Evolutionary conservation across 1,284 basidiomycete genomes (phyloP), one percentile per base, ranked within the genome.

Genomic region (Apiotrichum brassicae): DNA sequence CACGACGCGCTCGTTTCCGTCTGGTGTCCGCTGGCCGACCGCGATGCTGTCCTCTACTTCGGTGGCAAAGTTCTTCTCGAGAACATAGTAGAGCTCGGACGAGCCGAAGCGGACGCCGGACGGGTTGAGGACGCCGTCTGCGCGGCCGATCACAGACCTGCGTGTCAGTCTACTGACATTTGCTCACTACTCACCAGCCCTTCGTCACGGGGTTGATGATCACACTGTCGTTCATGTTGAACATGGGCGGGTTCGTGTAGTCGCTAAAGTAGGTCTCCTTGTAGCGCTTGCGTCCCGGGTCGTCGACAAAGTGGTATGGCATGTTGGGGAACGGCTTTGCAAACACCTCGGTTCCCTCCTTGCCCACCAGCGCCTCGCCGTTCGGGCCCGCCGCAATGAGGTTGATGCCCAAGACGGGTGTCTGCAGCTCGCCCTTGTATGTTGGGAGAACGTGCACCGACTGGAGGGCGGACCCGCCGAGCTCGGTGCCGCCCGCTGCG

Each of bases 201-300:
- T 25, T 25, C 4, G 54, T 56, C 18, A n/a, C 48, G 8, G 54
- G 54, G 51, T 56, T 56, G 48, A 56, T 39, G 35, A 39, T 48
- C 19, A 56, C 51, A 23, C 46, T 47, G 51, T 56, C 54, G 54
- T 56, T 56, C 54, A 56, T 56, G 51, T 56, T 56, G 42, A 56
- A 52, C 54, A 56, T 56, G 18, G 54, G 54, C 24, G 54, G 54
- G 45, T 53, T 45, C 37, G 34, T 24, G 46, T 56, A 70, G 24
- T 67, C 63, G 11, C 41, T 48, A 49, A 67, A 70, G 56, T 70
- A 71, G 3, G 68, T 62, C 32, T 71, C 68, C 51, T 64, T 57
- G 51, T 66, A 67, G 39, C 64, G 62, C 47, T 62, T 59, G 54
- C 66, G 51, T 34, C 63, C 52, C 20, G 58, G 58, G 37, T 63